A percentile compares a stretch with the other conserved stretches of the same genome.
phyloP scores from a whole-genome alignment of 83 land plant genomes.

The Diphasiastrum complanatum region DNA sequence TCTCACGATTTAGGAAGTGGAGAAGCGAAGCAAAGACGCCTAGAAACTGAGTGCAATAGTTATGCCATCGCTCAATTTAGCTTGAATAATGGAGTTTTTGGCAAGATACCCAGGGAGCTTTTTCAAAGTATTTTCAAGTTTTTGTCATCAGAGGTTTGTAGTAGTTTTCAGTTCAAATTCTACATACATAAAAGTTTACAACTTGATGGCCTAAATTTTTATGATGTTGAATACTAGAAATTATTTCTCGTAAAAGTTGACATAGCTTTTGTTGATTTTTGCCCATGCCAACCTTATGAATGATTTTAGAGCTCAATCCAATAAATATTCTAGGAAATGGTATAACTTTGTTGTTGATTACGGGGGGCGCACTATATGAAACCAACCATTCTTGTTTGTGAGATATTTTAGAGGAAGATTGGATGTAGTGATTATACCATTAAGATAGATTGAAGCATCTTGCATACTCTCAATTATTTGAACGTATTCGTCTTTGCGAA shows the following conservation, averaged over 20 bases:
- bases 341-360: no score
- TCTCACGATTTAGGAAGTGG: constrained; percentile 1
- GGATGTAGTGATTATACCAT: no score
- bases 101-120: constrained; percentile 70
- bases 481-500: no score
- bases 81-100: constrained; percentile 45
- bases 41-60: not conserved
- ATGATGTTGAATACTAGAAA: not conserved
- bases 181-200: not conserved
- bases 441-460: no score
- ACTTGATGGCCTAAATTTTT: not conserved
- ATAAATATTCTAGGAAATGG: constrained; percentile 47
- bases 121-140: constrained; percentile 75
- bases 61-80: not conserved
- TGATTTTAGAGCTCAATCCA: constrained; percentile 58
- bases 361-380: no score
- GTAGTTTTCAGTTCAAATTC: not conserved
- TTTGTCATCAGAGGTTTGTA: constrained; percentile 76
- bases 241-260: not conserved
- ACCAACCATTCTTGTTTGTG: no score
- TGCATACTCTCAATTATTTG: no score
- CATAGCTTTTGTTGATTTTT: not conserved
- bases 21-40: constrained; percentile 1
- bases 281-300: constrained; percentile 76
- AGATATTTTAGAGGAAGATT: no score